phyloP scores from a whole-genome alignment of 345 rosid species.

The Lumnitzera littorea region DNA sequence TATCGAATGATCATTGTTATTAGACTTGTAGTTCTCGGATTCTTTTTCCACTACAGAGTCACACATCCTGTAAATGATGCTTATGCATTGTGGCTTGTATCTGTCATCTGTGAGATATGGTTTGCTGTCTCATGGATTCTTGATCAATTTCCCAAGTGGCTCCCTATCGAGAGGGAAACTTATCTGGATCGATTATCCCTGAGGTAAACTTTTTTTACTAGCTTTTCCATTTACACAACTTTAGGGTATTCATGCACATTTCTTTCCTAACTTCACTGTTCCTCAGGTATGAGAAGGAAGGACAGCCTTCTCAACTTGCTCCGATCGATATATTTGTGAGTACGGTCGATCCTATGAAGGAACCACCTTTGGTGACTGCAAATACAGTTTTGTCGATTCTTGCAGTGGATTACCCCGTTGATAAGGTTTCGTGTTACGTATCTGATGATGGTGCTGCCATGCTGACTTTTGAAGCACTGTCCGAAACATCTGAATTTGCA shows the following conservation, averaged over 20 bases:
- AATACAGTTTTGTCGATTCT: constrained; percentile 64
- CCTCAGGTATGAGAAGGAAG: constrained; percentile 40
- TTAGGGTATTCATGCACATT: background rate
- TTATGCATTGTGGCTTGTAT: constrained; percentile 47
- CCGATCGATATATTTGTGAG: constrained; percentile 43
- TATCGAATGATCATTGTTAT: constrained; percentile 44
- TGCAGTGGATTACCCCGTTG: constrained; percentile 65
- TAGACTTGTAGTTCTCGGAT: constrained; percentile 40
- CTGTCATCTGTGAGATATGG: constrained; percentile 57
- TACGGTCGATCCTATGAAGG: constrained; percentile 61
- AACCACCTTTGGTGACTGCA: constrained; percentile 64
- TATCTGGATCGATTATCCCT: constrained; percentile 49
- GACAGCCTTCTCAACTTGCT: constrained; percentile 37
- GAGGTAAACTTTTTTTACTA: constrained; percentile 20
- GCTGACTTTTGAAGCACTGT: constrained; percentile 59
- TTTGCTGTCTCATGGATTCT: constrained; percentile 54
- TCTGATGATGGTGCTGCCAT: constrained; percentile 76
- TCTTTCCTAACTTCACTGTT: background rate
- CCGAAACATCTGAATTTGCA: constrained; percentile 68
- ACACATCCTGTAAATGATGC: constrained; percentile 46
- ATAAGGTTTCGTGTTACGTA: constrained; percentile 64
- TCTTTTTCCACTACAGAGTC: constrained; percentile 50
- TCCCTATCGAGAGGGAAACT: constrained; percentile 47
- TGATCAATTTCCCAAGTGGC: constrained; percentile 61
- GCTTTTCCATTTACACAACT: background rate